Percentiles rank a stretch among this genome's conserved stretches.
Conservation (phyloP, 768 basidiomycete genomes). For the Stropharia rugosoannulata region DNA sequence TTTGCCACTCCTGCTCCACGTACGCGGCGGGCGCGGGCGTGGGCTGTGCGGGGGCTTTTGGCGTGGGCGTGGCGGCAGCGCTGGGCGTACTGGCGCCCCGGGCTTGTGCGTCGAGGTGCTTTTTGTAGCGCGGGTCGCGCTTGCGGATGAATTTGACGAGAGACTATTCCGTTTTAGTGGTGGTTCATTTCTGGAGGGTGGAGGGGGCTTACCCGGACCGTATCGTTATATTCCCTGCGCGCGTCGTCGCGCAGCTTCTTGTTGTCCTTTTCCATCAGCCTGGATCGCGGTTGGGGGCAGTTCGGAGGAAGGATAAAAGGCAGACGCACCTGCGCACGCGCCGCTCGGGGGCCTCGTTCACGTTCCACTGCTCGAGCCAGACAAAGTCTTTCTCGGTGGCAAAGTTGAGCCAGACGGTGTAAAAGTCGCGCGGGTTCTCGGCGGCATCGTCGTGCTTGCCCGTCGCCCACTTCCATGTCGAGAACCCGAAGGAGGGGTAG, state of each 20-base stretch:
- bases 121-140: slow-evolving; percentile 86
- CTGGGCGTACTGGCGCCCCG: slow-evolving; percentile 25
- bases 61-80: slow-evolving; percentile 29
- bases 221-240: slow-evolving; percentile 90
- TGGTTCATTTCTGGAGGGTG: background rate
- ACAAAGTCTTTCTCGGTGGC: slow-evolving; percentile 82
- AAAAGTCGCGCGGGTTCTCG: slow-evolving; percentile 71
- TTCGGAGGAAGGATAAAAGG: too few species aligned
- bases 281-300: slow-evolving; percentile 30
- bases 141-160: slow-evolving; percentile 77
- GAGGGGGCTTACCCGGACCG: slow-evolving; percentile 63
- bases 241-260: slow-evolving; percentile 88
- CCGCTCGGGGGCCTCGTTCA: slow-evolving; percentile 83
- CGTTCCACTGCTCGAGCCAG: slow-evolving; percentile 86
- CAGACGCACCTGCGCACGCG: slow-evolving; percentile 65
- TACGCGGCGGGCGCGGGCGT: slow-evolving; percentile 39
- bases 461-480: slow-evolving; percentile 71
- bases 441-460: slow-evolving; percentile 38
- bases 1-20: slow-evolving; percentile 92
- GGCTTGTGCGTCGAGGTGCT: slow-evolving; percentile 52
- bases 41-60: slow-evolving; percentile 28
- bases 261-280: slow-evolving; percentile 95
- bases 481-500: slow-evolving; percentile 85
- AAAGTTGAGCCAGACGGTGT: slow-evolving; percentile 86
- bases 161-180: slow-evolving; percentile 41